Evolutionary conservation across 345 rosid genomes (phyloP), one percentile per base, ranked within the genome.

Genomic region (Limnanthes douglasii): DNA sequence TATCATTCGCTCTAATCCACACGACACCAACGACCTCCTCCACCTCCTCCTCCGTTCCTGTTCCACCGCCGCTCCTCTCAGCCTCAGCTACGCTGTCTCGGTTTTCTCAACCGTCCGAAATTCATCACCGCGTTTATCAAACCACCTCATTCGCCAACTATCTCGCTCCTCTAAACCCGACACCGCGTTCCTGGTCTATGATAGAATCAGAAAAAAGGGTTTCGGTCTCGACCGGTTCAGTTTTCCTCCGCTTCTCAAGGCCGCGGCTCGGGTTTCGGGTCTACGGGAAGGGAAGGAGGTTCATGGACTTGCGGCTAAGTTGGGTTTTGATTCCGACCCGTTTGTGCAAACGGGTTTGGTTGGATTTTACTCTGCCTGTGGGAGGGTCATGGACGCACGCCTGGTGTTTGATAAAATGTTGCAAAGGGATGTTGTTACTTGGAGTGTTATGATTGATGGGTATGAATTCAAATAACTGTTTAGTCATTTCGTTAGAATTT

Each of bases 391-490:
- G 6, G 53, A 48, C 3, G 78, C 84, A 1, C 70, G 81, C 16
- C 41, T 45, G 12, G 26, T 60, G 71, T 81, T 73, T 41, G 78
- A 73, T 34, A 66, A 48, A 53, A 66, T 76, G 65, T 34, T 71
- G 22, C 59, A 57, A 0, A 44, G 66, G 36, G 86, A 70, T 16
- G 34, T 73, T 46, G 75, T 81, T 41, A 18, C 70, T 0, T 82
- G 88, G 81, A 69, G 65, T 45, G 56, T 54, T 43, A 64, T 82
- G 57, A 66, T 73, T 18, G 68, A 62, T 35, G 72, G 84, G 74
- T 73, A 59, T 31, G 50, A 3, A 1, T 50, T 15, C 34, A 21
- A 29, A 27, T 1, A 4, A n/a, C n/a, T n/a, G n/a, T n/a, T n/a
- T n/a, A n/a, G 23, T 18, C 37, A 15, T 12, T 15, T 12, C 5